Evolutionary conservation across 1,284 basidiomycete genomes (phyloP), one percentile per base, ranked within the genome.

Genomic region (Moniliophthora roreri): DNA sequence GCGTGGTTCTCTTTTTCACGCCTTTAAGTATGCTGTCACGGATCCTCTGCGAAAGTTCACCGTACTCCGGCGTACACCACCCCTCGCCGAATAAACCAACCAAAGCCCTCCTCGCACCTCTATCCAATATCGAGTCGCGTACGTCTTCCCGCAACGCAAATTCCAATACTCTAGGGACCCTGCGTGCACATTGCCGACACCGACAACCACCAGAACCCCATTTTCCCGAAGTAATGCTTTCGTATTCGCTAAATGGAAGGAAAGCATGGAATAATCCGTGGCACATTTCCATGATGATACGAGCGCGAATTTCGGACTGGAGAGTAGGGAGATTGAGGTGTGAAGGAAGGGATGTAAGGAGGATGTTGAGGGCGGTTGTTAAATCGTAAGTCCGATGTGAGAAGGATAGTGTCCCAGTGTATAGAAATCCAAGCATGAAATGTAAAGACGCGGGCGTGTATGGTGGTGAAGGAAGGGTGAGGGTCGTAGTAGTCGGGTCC

Each of bases 401-500:
- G 66, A 98, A 97, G 44, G 89, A 79, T 48, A 99, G 86, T 5
- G 93, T 95, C 40, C 96, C 96, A 10, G 94, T 93, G 66, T 98
- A 98, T 50, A 95, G 81, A 70, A 89, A 95, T 13, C 95, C 95
- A 24, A 99, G 83, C 23, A 93, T 93, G 66, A 98, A 98, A 69
- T 98, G 94, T 2, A 97, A 76, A 0, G 94, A 92, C 0, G 95
- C 91, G 0, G 95, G 91, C 0, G 96, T 97, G 71, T 98, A 98
- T 0, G 95, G 95, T 0, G 95, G 95, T 0, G 89, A 93, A 1
- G 93, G 92, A 2, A 97, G 80, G 0, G 79, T 84, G 21, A 96
- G 72, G 2, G 75, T 85, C 66, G 66, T 36, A 20, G 8, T 9
- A 13, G 65, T 59, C 0, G 76, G 77, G 82, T 84, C 88, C 0